Conservation (phyloP, 768 basidiomycete genomes). For the Suillus clintonianus region DNA sequence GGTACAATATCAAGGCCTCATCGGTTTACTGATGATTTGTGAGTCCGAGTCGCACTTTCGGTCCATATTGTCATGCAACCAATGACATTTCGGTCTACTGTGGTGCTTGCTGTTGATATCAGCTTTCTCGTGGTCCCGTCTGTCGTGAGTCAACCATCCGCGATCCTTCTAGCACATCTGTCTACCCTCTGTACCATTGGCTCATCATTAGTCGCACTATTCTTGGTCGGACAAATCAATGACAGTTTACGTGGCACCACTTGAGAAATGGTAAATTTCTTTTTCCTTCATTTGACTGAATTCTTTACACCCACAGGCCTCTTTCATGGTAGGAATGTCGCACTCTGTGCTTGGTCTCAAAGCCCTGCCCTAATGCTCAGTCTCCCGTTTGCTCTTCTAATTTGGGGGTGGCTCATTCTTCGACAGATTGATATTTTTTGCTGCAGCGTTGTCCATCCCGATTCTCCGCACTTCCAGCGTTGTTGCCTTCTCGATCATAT, state of each 20-base stretch:
- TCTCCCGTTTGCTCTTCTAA: constrained; percentile 33
- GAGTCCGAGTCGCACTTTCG: constrained; percentile 15
- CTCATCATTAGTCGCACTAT: constrained; percentile 34
- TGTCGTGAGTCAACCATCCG: constrained; percentile 23
- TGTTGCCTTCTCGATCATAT: neutral
- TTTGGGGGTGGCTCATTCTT: constrained; percentile 23
- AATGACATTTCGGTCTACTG: constrained; percentile 41
- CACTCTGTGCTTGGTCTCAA: constrained; percentile 21
- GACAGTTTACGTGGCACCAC: constrained; percentile 21
- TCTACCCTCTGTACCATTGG: constrained; percentile 39
- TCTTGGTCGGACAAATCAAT: constrained; percentile 39
- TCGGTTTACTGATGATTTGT: too few relatives aligned
- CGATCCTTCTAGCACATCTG: constrained; percentile 32
- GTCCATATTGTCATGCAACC: neutral
- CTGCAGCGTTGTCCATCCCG: constrained; percentile 1
- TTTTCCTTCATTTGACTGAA: neutral
- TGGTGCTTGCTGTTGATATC: constrained; percentile 54
- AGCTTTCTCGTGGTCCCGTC: constrained; percentile 52
- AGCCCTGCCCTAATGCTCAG: constrained; percentile 33
- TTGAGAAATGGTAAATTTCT: constrained; percentile 29
- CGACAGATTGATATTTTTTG: constrained; percentile 6
- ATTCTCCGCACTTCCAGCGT: neutral
- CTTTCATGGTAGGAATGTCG: constrained; percentile 21
- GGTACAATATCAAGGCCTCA: too few relatives aligned
- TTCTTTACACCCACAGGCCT: constrained; percentile 16